Evolutionary conservation across 1,139 yeast genomes (phyloP), one percentile per base, ranked within the genome.

Genomic region (Blastobotrys capitulatus): DNA sequence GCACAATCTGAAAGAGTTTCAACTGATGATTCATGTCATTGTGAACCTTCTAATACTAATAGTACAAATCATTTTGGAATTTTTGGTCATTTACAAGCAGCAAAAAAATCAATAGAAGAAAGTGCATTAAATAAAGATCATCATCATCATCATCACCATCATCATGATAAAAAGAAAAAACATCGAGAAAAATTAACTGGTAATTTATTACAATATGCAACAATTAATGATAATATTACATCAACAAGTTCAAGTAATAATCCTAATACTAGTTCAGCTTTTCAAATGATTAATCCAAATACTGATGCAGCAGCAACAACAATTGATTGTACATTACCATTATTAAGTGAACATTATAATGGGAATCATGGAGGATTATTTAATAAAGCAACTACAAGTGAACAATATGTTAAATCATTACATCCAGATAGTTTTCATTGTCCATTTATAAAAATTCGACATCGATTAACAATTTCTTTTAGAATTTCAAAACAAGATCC

Each of bases 391-490:
- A 29, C 54, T 13, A 40, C 56, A 1, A 51, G 51, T 27, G 54
- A 51, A 25, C 47, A 47, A 16, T 35, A 34, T 16, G 46, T 51
- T 32, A 49, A 55, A 42, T 58, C 50, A 7, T 63, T 81, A 34
- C 78, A 82, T 54, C 87, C 96, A 0, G 95, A 88, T 61, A 70
- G 76, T 31, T 73, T 82, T 16, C 80, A 82, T 59, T 84, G 78
- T 59, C 76, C 84, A 42, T 86, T 83, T 60, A 76, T 89, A 47
- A 81, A 79, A 54, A 76, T 87, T 26, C 76, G 77, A 57, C 97
- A 89, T 65, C 74, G 95, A 50, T 70, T 89, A 46, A 95, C 87
- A 60, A 78, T 88, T 5, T 81, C 88, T 59, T 76, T 89, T 57
- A 72, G 96, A 51, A 83, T 89, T 34, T 83, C 95, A 29, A 83